Base-by-base conservation (phyloP, 2,329 filamentous ascomycete species). In the Monosporascus sp. region DNA sequence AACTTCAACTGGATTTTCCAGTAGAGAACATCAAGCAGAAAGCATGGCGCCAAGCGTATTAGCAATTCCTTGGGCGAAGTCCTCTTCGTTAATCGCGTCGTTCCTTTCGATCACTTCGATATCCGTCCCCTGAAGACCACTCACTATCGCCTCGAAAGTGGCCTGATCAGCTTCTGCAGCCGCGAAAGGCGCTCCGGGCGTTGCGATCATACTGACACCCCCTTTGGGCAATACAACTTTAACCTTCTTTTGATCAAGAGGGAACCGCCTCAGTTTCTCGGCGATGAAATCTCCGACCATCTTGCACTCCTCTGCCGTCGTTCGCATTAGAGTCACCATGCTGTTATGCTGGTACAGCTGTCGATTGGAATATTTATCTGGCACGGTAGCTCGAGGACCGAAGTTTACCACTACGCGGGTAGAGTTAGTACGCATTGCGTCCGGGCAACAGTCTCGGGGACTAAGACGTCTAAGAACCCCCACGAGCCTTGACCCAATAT, bases 281-380 rank as follows among this genome's bases (percentile, higher is more conserved):
- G 43, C 43, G 20, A 46, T 46, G 43, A 46, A 46, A 16, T 46
- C 43, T 14, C 43, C 43, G 16, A 46, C 22, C 24, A 27, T 26
- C 24, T 46, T 31, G 43, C 43, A 46, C 26, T 46, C 43, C 26
- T 46, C 43, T 26, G 24, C 24, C 26, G 43, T 46, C 17, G 43
- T 46, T 4, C 43, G 43, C 43, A 46, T 46, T 11, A 46, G 43
- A 5, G 43, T 46, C 9, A 46, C 43, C 43, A 46, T 27, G 43
- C 24, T 27, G 62, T 89, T 89, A 63, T 89, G 86, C 61, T 82
- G 79, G 59, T 80, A 77, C n/a, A 88, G 66, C 20, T 73, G 73
- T 31, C 84, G 72, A 2, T 67, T 62, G 3, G 65, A 62, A 58
- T 81, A 86, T 48, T 72, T 72, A 50, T 79, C 74, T 0, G 86